These are phyloP conservation scores for Prunella vulgaris DNA, from an alignment of 257 asterid species.

Conservation along the genomic window DNA sequence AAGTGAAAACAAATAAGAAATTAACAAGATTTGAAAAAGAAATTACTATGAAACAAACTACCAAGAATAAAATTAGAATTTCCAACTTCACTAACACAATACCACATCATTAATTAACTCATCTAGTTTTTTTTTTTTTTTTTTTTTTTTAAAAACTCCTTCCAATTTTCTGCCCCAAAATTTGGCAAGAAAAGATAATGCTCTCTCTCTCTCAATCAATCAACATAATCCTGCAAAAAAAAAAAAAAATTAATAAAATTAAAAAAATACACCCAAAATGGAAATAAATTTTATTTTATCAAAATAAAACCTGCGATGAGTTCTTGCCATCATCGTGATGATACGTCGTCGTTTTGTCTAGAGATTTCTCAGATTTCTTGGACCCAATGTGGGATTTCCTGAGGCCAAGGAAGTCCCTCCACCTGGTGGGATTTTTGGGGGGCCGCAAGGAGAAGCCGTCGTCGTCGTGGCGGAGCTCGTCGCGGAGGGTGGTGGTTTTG, in stretches of 20 bases:
- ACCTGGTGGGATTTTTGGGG: constrained; percentile 68
- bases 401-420: constrained; percentile 81
- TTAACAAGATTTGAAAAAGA: constrained; percentile 1
- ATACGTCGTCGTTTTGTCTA: constrained; percentile 22
- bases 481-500: constrained; percentile 59
- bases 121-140: too few species aligned
- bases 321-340: constrained; percentile 32
- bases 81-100: constrained; percentile 27
- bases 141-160: too few species aligned
- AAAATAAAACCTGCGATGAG: constrained; percentile 30
- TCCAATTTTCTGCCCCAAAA: constrained; percentile 21
- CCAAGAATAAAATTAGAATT: background rate
- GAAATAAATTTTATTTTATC: too few species aligned
- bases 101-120: constrained; percentile 13
- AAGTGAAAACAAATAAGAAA: background rate
- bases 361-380: constrained; percentile 44
- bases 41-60: constrained; percentile 3
- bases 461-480: constrained; percentile 45
- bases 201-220: constrained; percentile 12
- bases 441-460: constrained; percentile 40
- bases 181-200: constrained; percentile 4
- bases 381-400: constrained; percentile 74
- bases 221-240: constrained; percentile 29
- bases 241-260: too few species aligned
- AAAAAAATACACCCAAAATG: too few species aligned